A percentile compares a stretch with the other conserved stretches of the same genome.
These are phyloP conservation scores for Chaetomiaceae sp. DNA, from an alignment of 2,329 filamentous ascomycete species.

Conservation along the genomic window DNA sequence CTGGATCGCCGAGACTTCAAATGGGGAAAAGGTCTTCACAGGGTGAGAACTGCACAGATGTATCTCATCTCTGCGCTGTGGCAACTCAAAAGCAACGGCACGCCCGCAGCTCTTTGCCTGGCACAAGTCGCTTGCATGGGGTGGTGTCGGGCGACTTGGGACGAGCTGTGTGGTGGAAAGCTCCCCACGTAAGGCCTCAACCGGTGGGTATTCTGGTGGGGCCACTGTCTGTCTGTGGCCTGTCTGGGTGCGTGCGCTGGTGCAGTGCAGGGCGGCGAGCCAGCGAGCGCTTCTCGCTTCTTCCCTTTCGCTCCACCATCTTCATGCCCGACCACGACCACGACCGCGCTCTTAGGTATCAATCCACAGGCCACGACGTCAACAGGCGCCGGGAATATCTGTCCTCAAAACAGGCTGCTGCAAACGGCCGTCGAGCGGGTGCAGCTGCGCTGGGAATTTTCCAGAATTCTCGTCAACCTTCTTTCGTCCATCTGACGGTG, in stretches of 20 bases:
- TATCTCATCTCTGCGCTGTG: constrained; percentile 13
- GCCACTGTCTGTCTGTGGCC: constrained; percentile 7
- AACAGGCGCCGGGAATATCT: constrained; percentile 1
- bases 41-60: too few species aligned
- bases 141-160: constrained; percentile 24
- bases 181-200: constrained; percentile 25
- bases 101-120: too few species aligned
- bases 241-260: too few species aligned
- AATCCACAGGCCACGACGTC: constrained; percentile 16
- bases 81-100: constrained; percentile 12
- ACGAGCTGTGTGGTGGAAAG: constrained; percentile 22
- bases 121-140: constrained; percentile 20
- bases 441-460: background rate
- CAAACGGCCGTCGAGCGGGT: background rate
- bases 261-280: constrained; percentile 14
- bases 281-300: constrained; percentile 11
- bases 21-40: background rate
- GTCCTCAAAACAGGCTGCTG: too few species aligned
- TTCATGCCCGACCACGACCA: constrained; percentile 28
- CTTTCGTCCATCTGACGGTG: too few species aligned
- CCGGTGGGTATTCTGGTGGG: constrained; percentile 21
- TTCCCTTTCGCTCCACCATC: constrained; percentile 17
- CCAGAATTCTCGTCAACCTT: background rate
- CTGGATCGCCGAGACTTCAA: background rate
- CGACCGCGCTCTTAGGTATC: constrained; percentile 27